phyloP scores from a whole-genome alignment of 129 eudicot genomes.

The Ambrosia trifida region DNA sequence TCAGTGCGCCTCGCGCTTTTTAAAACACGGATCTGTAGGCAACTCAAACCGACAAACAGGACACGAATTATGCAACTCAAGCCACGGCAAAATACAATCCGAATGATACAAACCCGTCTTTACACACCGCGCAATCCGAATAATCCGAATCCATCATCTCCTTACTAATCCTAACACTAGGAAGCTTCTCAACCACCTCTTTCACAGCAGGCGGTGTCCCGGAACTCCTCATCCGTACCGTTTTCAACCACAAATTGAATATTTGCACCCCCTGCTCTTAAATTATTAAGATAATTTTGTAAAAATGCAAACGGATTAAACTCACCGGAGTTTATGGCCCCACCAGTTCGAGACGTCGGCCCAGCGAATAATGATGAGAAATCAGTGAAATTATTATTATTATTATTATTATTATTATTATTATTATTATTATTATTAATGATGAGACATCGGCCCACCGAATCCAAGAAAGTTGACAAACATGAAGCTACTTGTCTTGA shows the following conservation, averaged over 20 bases:
- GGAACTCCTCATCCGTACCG: conserved; percentile 28
- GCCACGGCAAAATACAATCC: conserved; percentile 80
- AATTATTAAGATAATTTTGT: conserved; percentile 47
- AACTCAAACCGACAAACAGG: conserved; percentile 85
- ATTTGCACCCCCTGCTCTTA: conserved; percentile 67
- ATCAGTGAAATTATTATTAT: conserved; percentile 20
- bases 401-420: no score
- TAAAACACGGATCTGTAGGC: conserved; percentile 87
- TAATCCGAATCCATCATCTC: conserved; percentile 63
- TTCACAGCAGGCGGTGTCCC: conserved; percentile 89
- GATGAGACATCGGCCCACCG: no score
- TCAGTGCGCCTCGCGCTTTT: no score
- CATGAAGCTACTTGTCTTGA: no score
- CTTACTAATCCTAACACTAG: conserved; percentile 47
- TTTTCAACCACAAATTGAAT: conserved; percentile 78
- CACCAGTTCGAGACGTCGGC: conserved; percentile 24
- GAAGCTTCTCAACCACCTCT: conserved; percentile 58
- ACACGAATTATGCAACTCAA: conserved; percentile 83
- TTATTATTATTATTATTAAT: no score
- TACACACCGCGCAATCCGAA: conserved; percentile 80
- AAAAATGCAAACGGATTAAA: conserved; percentile 72
- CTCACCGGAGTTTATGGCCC: conserved; percentile 37
- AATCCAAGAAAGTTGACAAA: no score
- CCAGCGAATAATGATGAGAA: conserved; percentile 42
- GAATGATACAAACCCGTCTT: conserved; percentile 72